Base-by-base conservation (phyloP, 2,329 filamentous ascomycete genomes). In the Neocucurbitaria cava region DNA sequence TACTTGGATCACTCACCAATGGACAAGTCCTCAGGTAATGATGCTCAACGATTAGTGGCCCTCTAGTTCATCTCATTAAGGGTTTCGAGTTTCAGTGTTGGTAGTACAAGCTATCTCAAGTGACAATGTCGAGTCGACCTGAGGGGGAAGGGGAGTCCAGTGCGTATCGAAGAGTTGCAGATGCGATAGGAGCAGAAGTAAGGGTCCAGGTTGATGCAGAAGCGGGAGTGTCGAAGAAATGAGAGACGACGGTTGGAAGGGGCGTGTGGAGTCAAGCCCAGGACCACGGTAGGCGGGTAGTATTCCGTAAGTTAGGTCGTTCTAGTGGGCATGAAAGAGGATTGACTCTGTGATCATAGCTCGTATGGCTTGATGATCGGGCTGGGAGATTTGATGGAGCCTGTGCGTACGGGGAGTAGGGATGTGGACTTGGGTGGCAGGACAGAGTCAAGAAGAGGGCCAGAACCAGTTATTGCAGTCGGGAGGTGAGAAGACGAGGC, bases 241-340 rank as follows among this genome's bases (percentile, higher is more conserved):
- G 74, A 76, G 69, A 69, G 73, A 72, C 69, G 68, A 73, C 65
- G 65, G 71, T 71, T 75, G 71, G 68, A 74, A 73, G 74, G 70
- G 73, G 66, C 66, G 70, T 74, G 70, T 74, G 72, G 72, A 72
- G 70, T 71, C 61, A 64, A 65, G 69, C 72, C 74, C 75, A 73
- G 74, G 68, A 68, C 70, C 69, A 76, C 74, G 75, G 75, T 77
- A 75, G 69, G 66, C 72, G 74, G 73, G 70, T 74, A 68, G 68
- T 69, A 65, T 74, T 70, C 71, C 73, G 74, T 68, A 65, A 64
- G 57, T 66, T 69, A 68, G 70, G 68, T 66, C 65, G 65, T 71
- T 75, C 72, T 76, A 75, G 73, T 71, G 66, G 66, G 68, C 62
- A 67, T 68, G 61, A 67, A 71, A 71, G 67, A 72, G 72, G 72